Evolutionary conservation across 2,329 filamentous ascomycete genomes (phyloP).

Genomic region (Tricladium varicosporioides): DNA sequence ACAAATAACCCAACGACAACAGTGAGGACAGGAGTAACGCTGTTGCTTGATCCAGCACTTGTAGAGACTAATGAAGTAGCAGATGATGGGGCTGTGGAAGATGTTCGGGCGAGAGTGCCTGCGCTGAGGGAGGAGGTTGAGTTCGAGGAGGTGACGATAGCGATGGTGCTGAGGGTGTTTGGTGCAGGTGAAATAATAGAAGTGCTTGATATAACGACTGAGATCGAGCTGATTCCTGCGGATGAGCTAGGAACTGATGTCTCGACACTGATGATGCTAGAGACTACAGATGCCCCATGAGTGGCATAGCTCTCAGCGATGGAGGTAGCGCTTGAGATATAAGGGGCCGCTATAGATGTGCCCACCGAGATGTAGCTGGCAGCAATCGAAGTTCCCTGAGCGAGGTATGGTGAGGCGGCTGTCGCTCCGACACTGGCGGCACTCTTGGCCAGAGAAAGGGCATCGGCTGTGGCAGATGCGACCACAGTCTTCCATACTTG

Average conservation of each 20-base stretch:
- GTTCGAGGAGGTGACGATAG: background rate
- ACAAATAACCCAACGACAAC: background rate
- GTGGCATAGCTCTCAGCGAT: background rate
- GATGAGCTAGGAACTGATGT: background rate
- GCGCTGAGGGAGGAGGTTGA: background rate
- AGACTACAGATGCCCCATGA: background rate
- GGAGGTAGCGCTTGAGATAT: background rate
- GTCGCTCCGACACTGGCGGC: background rate
- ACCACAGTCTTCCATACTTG: background rate
- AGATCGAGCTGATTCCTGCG: background rate
- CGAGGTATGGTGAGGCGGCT: background rate
- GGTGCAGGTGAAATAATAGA: background rate
- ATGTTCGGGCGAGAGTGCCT: background rate
- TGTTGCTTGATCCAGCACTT: background rate
- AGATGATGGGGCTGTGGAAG: background rate
- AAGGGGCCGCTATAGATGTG: background rate
- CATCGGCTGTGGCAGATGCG: background rate
- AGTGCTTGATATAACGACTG: background rate
- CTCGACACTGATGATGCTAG: background rate
- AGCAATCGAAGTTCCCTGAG: background rate
- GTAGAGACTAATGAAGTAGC: background rate
- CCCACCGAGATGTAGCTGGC: background rate
- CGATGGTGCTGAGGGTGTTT: background rate
- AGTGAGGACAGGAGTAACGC: background rate
- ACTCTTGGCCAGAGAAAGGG: background rate